Evolutionary conservation across 2,329 filamentous ascomycete genomes (phyloP).

Genomic region (Fusarium siculi): DNA sequence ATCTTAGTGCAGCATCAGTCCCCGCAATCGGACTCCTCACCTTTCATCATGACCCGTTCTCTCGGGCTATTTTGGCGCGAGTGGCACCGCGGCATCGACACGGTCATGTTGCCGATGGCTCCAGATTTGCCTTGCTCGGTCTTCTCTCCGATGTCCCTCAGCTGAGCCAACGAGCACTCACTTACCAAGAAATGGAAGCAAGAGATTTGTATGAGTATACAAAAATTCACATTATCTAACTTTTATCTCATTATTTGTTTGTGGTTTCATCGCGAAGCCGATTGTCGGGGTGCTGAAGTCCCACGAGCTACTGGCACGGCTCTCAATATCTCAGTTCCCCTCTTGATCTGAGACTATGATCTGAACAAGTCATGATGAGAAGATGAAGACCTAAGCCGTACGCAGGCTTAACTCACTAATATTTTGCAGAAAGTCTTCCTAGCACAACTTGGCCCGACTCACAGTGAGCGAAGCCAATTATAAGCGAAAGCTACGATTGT

Average conservation of each 20-base stretch:
- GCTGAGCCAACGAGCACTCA: neutral
- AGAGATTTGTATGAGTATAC: neutral
- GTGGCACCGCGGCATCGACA: neutral
- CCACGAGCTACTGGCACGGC: no score
- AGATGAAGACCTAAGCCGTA: no score
- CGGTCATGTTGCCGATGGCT: slow-evolving; percentile 6
- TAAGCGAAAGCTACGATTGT: neutral
- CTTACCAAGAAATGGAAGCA: neutral
- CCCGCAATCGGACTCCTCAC: slow-evolving; percentile 35
- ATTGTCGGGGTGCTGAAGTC: neutral
- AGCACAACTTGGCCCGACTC: neutral
- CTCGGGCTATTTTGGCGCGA: slow-evolving; percentile 29
- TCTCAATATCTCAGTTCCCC: neutral
- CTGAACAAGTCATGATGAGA: neutral
- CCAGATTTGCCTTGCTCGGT: neutral
- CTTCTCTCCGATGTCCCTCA: slow-evolving; percentile 11
- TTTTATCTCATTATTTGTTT: neutral
- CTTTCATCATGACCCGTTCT: slow-evolving; percentile 8
- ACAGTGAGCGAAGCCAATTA: neutral
- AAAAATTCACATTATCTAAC: neutral
- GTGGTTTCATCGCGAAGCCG: neutral
- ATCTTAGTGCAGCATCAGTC: neutral
- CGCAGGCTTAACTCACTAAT: rapidly evolving
- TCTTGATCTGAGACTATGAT: neutral
- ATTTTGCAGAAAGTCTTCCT: rapidly evolving